Base-by-base conservation (phyloP, 208 protist genomes). In the Leishmania arabica region DNA sequence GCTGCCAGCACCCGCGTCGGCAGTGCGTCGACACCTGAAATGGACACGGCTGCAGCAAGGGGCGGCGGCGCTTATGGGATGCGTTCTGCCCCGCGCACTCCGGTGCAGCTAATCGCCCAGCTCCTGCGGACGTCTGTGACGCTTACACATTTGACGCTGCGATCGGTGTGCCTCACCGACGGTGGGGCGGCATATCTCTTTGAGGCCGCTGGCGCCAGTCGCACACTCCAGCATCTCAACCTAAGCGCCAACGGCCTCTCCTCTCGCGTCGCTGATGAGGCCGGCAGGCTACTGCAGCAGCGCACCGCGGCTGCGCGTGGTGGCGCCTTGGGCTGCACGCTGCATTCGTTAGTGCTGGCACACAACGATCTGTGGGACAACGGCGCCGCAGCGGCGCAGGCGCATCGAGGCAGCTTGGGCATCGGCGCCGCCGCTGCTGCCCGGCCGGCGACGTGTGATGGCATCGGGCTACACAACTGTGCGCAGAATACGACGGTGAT, bases 161-260 rank as follows among this genome's bases (percentile, higher is more conserved):
- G 86, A 11, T 87, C 93, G 27, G 88, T 93, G 15, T 82, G 81
- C 24, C 79, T 98, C 9, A 89, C 79, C 3, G 89, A 87, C 73
- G 45, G 47, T 45, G 90, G 85, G 45, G 92, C 93, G 1, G 78
- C 93, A 3, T 78, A 75, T 31, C 75, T 98, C 31, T 81, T 97
- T 68, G 54, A 87, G 42, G 91, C 92, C 8, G 86, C 92, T 6
- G 75, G 81, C 49, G 51, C 87, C 40, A 95, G 91, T 75, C 85
- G 53, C 47, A 88, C 78, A 13, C 80, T 97, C 9, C 79, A 85
- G 37, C 84, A 82, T 56, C 85, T 98, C 15, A 90, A 97, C 89
- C 53, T 98, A 19, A 90, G 87, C 64, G 78, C 92, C 42, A 98
- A 98, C 75, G 60, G 83, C 11, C 89, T 97, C 34, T 85, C 84